phyloP scores from a whole-genome alignment of 139 green algal genomes.

The Marvania coccoides region DNA sequence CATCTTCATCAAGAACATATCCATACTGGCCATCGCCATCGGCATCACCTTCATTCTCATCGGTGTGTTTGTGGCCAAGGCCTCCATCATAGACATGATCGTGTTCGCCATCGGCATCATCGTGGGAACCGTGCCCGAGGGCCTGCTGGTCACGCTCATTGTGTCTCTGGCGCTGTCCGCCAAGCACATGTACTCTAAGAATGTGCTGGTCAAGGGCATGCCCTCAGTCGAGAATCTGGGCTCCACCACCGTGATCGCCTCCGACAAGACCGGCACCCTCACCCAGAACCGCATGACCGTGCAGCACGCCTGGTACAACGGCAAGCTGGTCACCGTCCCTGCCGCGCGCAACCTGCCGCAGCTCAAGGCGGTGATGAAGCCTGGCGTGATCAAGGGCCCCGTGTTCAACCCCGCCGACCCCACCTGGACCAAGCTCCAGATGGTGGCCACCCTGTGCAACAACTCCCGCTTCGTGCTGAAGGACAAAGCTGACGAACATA shows the following conservation, averaged over 20 bases:
- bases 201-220: slow-evolving; percentile 78
- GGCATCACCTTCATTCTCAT: slow-evolving; percentile 66
- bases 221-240: slow-evolving; percentile 95
- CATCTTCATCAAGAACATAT: slow-evolving; percentile 72
- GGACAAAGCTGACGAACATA: slow-evolving; percentile 30
- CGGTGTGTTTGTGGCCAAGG: slow-evolving; percentile 44
- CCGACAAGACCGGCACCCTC: slow-evolving; percentile 56
- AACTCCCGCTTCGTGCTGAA: slow-evolving; percentile 59
- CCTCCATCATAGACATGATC: slow-evolving; percentile 32
- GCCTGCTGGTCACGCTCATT: slow-evolving; percentile 94
- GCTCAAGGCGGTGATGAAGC: slow-evolving; percentile 25
- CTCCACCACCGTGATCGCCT: slow-evolving; percentile 39
- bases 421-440: slow-evolving; percentile 52
- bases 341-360: slow-evolving; percentile 52
- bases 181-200: slow-evolving; percentile 79
- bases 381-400: slow-evolving; percentile 15
- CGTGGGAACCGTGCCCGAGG: slow-evolving; percentile 95
- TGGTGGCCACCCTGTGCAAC: slow-evolving; percentile 63
- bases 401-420: slow-evolving; percentile 29
- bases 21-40: slow-evolving; percentile 70
- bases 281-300: slow-evolving; percentile 43
- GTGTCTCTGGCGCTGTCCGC: slow-evolving; percentile 96
- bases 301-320: slow-evolving; percentile 37
- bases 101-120: slow-evolving; percentile 64
- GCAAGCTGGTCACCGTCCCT: slow-evolving; percentile 37